phyloP scores from a whole-genome alignment of 73 alveolate genomes.

The Paramecium sexaurelia region DNA sequence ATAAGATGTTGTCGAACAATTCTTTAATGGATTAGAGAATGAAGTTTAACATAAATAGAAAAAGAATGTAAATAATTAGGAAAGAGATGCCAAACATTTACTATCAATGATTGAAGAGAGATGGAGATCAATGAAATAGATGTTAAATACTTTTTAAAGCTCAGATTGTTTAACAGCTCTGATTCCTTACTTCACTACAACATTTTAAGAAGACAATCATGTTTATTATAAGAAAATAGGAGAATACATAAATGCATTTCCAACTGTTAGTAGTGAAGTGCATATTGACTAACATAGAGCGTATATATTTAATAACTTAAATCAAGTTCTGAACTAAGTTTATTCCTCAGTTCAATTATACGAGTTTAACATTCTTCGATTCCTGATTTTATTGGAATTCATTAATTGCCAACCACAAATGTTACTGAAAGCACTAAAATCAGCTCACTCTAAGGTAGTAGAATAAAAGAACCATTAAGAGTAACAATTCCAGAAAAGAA shows the following conservation, averaged over 20 bases:
- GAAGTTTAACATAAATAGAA: constrained; percentile 36
- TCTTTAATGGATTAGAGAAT: constrained; percentile 46
- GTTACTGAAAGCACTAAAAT: constrained; percentile 37
- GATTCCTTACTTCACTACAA: constrained; percentile 33
- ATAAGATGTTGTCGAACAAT: constrained; percentile 39
- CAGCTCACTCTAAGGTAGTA: background rate
- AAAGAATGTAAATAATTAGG: constrained; percentile 34
- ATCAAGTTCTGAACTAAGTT: constrained; percentile 1
- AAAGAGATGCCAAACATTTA: constrained; percentile 55
- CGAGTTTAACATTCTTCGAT: constrained; percentile 22
- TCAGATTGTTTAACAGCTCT: constrained; percentile 12
- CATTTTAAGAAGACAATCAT: constrained; percentile 37
- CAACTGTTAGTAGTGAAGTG: constrained; percentile 34
- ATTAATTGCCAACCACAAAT: constrained; percentile 42
- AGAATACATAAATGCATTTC: constrained; percentile 28
- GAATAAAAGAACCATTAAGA: constrained; percentile 19
- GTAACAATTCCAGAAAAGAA: background rate
- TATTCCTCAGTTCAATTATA: background rate
- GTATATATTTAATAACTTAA: background rate
- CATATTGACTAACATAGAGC: background rate
- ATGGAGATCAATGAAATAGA: constrained; percentile 30
- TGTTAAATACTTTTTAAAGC: background rate
- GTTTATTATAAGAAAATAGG: background rate
- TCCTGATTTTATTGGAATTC: constrained; percentile 29
- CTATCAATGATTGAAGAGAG: background rate